A percentile compares a stretch with the other conserved stretches of the same genome.
phyloP scores from a whole-genome alignment of 441 rosid genomes.

The Viola pubescens region DNA sequence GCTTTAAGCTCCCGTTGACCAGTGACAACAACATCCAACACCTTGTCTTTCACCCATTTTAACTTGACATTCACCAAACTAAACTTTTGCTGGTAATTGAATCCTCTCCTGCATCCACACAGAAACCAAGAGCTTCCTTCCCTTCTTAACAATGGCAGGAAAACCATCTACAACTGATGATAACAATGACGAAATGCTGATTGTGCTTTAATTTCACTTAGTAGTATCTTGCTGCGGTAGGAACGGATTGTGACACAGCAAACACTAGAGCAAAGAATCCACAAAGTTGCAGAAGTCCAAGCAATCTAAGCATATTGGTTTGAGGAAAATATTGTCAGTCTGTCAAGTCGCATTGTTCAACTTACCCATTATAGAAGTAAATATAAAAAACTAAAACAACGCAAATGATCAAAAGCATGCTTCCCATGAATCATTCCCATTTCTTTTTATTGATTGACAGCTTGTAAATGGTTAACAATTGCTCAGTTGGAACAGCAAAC shows the following conservation, averaged over 20 bases:
- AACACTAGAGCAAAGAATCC: neutral
- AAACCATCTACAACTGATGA: conserved; percentile 23
- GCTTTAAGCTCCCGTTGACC: conserved; percentile 61
- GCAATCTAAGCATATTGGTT: neutral
- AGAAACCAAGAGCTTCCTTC: conserved; percentile 16
- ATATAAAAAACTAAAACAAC: neutral
- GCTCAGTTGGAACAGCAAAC: too few relatives aligned
- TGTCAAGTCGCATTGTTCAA: too few relatives aligned
- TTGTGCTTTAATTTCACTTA: neutral
- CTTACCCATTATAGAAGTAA: neutral
- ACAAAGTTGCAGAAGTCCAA: neutral
- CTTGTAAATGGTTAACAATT: too few relatives aligned
- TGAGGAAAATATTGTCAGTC: neutral
- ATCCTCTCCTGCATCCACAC: conserved; percentile 28
- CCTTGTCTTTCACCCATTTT: conserved; percentile 78
- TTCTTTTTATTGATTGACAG: too few relatives aligned
- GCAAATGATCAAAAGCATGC: too few relatives aligned
- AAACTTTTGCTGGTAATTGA: conserved; percentile 40
- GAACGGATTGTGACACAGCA: neutral
- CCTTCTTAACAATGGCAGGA: conserved; percentile 19
- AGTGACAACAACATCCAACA: conserved; percentile 48
- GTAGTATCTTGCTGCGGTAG: neutral
- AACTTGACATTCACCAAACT: conserved; percentile 64
- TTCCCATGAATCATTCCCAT: too few relatives aligned
- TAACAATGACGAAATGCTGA: neutral